Base-by-base conservation (phyloP, 2,329 filamentous ascomycete species). In the Alternaria gansuensis region DNA sequence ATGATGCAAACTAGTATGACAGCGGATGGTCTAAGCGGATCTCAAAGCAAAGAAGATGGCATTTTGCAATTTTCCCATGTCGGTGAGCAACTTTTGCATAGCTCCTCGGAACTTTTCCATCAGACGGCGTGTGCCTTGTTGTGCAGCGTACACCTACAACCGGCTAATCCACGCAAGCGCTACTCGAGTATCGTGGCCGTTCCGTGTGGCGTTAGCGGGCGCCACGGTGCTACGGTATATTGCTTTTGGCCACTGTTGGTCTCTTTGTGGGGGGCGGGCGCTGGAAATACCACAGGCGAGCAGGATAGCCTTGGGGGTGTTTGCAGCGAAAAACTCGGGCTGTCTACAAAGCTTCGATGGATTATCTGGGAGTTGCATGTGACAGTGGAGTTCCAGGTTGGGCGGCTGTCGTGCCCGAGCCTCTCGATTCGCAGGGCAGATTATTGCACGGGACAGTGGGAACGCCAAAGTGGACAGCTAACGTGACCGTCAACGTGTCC, bases 11-110 rank as follows among this genome's bases (percentile, higher is more conserved):
- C 5, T 4, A 37, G 5, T 26, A 48, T 28, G 52, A 31, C 14
- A 34, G 41, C n/a, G 39, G 21, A 31, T 49, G 43, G 29, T 23
- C 10, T 44, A 5, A 60, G 57, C 43, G 58, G 43, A 60, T 54
- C 57, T 53, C 31, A 21, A 53, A 50, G 43, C 37, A 17, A 14
- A 26, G 17, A 52, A n/a, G 9, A 53, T 57, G 54, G 54, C 5
- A 57, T 40, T 60, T 49, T 26, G 4, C 31, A 34, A 37, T 5
- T 57, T 60, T 44, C 53, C 57, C 36, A 52, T 57, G 41, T 13
- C 13, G 5, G 10, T 3, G 7, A 29, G 28, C 37, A 21, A 41
- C 48, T 56, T 57, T 49, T 24, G 21, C 13, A 57, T 57, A 26
- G 40, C 48, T 48, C 34, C 46, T 43, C 54, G n/a, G 31, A 31